Evolutionary conservation across 2,329 filamentous ascomycete species (phyloP).

Genomic region (Meredithiella fracta): DNA sequence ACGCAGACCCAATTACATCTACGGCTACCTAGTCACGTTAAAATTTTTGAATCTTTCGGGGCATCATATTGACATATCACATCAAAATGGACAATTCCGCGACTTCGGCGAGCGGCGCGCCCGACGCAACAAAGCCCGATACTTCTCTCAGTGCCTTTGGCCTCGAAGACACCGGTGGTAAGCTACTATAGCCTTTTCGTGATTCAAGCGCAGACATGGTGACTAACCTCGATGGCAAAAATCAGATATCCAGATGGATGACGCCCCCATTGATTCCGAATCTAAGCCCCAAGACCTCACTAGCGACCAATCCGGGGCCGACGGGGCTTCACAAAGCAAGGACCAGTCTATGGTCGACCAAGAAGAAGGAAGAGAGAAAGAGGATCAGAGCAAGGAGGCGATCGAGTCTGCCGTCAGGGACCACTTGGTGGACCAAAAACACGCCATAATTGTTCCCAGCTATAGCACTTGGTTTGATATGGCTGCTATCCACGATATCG

Average conservation of each 20-base stretch:
- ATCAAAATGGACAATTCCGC: slow-evolving; percentile 11
- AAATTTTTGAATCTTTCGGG: not conserved
- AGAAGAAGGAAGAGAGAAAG: slow-evolving; percentile 36
- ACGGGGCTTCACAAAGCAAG: slow-evolving; percentile 33
- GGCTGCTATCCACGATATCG: slow-evolving; percentile 76
- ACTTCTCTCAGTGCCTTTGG: not conserved
- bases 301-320: slow-evolving; percentile 46
- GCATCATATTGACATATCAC: not conserved
- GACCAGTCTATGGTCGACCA: slow-evolving; percentile 34
- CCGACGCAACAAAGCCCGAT: slow-evolving; percentile 1
- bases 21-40: too few species aligned
- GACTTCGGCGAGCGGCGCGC: not conserved
- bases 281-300: slow-evolving; percentile 47
- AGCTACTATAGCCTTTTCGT: not conserved
- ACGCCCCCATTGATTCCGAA: slow-evolving; percentile 30
- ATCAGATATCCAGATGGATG: slow-evolving; percentile 48
- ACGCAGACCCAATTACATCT: too few species aligned
- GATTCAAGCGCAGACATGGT: not conserved
- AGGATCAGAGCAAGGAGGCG: slow-evolving; percentile 58
- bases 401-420: slow-evolving; percentile 77
- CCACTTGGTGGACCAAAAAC: slow-evolving; percentile 83
- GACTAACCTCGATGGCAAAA: not conserved
- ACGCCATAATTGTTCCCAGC: slow-evolving; percentile 89
- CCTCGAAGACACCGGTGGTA: slow-evolving; percentile 14
- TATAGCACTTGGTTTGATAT: slow-evolving; percentile 99